Conservation (phyloP, 805 yeast species). For the Monosporozyma aerobia region DNA sequence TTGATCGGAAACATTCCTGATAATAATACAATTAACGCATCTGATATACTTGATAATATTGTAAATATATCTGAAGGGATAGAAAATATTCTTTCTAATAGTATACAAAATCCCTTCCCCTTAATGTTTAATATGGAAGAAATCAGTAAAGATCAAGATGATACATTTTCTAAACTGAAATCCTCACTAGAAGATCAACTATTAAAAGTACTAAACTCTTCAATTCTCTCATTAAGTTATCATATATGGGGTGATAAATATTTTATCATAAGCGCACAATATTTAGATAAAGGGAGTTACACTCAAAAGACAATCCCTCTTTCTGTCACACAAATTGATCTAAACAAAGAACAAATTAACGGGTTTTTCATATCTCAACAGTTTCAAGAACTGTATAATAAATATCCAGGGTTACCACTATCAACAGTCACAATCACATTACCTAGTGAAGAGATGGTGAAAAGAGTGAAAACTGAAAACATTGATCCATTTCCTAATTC, state of each 20-base stretch:
- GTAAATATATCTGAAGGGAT: constrained; percentile 1
- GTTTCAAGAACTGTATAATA: constrained; percentile 2
- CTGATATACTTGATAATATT: constrained; percentile 2
- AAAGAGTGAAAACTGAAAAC: background rate
- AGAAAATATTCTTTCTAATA: constrained; percentile 1
- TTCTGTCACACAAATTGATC: constrained; percentile 1
- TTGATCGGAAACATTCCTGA: constrained; percentile 3
- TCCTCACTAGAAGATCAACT: background rate
- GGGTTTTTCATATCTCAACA: background rate
- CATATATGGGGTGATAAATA: constrained; percentile 5
- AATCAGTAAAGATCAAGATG: background rate
- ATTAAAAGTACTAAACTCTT: background rate
- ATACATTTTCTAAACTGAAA: background rate
- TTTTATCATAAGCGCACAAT: constrained; percentile 8
- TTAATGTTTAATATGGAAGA: background rate
- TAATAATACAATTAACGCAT: background rate
- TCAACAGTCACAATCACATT: constrained; percentile 6
- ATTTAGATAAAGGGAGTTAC: constrained; percentile 4
- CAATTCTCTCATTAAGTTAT: constrained; percentile 5
- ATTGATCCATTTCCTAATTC: background rate
- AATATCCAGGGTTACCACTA: constrained; percentile 2
- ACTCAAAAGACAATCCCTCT: constrained; percentile 6
- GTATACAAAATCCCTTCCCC: constrained; percentile 1
- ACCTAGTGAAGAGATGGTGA: background rate
- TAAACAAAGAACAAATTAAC: background rate